phyloP scores from a whole-genome alignment of 2,329 filamentous ascomycete genomes.

The Leptoxyphium fumago region DNA sequence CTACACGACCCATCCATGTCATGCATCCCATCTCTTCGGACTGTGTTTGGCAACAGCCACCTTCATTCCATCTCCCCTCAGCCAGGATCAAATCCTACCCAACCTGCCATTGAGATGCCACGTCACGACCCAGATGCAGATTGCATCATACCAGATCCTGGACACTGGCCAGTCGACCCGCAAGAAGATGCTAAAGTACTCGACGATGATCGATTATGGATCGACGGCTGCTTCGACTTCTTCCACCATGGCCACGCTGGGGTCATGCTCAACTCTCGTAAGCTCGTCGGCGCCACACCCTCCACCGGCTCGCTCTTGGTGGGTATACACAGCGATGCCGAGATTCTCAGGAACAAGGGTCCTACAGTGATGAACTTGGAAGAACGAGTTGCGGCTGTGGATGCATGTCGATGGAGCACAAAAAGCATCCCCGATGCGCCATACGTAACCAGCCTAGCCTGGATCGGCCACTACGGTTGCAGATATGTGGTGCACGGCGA shows the following conservation, averaged over 20 bases:
- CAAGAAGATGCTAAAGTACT: constrained; percentile 42
- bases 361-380: constrained; percentile 91
- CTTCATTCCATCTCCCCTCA: too few species aligned
- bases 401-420: constrained; percentile 92
- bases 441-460: constrained; percentile 85
- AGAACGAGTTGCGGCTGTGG: constrained; percentile 82
- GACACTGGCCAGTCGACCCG: constrained; percentile 50
- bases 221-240: constrained; percentile 98
- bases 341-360: constrained; percentile 91
- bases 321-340: constrained; percentile 89
- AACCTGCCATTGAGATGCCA: not conserved
- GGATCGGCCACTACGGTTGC: constrained; percentile 93
- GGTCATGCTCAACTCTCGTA: constrained; percentile 89
- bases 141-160: constrained; percentile 33
- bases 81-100: too few species aligned
- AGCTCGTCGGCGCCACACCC: constrained; percentile 33
- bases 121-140: constrained; percentile 16
- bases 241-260: constrained; percentile 97
- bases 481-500: constrained; percentile 93
- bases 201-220: constrained; percentile 70
- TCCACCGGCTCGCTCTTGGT: constrained; percentile 69
- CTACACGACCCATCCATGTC: too few species aligned
- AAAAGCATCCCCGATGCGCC: constrained; percentile 70
- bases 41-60: too few species aligned
- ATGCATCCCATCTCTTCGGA: too few species aligned